phyloP scores from a whole-genome alignment of 2,329 filamentous ascomycete species.

The Pseudophaeomoniella oleicola region DNA sequence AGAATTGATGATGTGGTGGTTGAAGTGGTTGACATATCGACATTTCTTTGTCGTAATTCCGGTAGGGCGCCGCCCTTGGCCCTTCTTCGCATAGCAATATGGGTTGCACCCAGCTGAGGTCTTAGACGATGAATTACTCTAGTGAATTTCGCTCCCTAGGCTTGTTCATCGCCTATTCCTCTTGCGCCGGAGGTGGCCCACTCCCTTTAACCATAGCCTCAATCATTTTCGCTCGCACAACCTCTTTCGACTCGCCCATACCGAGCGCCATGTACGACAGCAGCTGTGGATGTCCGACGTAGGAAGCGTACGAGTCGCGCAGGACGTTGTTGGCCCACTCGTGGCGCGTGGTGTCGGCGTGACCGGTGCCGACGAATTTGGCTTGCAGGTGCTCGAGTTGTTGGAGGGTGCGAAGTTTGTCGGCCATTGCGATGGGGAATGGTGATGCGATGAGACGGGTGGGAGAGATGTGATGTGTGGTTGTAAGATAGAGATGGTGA shows the following conservation, averaged over 20 bases:
- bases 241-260: constrained; percentile 69
- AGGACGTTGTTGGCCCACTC: constrained; percentile 95
- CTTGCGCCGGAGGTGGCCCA: constrained; percentile 45
- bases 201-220: constrained; percentile 57
- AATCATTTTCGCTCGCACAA: constrained; percentile 65
- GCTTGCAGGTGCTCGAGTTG: constrained; percentile 94
- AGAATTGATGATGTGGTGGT: no score
- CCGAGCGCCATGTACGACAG: constrained; percentile 82
- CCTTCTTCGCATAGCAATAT: no score
- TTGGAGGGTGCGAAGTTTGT: constrained; percentile 94
- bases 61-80: no score
- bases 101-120: no score
- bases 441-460: no score
- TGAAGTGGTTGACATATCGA: no score
- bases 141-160: no score
- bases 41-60: no score
- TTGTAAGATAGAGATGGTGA: no score
- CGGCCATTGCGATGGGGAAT: constrained; percentile 57
- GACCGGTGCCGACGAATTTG: constrained; percentile 89
- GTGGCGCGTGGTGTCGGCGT: constrained; percentile 92
- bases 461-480: no score
- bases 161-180: constrained; percentile 3
- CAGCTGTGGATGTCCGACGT: constrained; percentile 78
- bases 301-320: constrained; percentile 80
- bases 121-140: no score